Conservation (phyloP, 129 eudicot species). For the Glebionis coronaria region DNA sequence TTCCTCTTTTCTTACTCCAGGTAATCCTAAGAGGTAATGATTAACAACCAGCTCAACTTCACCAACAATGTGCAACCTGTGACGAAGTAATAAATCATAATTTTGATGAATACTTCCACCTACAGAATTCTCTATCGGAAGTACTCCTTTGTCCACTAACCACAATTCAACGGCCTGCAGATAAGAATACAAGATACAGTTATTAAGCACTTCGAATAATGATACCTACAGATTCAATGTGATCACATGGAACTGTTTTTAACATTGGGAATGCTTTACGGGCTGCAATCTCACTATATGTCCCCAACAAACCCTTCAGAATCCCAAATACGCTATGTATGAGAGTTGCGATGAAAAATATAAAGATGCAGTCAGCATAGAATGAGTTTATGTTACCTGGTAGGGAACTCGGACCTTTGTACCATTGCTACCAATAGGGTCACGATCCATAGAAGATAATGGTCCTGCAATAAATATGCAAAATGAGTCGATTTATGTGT, state of each 20-base stretch:
- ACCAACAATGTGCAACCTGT: slow-evolving; percentile 11
- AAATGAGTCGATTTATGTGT: not conserved
- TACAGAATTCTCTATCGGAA: not conserved
- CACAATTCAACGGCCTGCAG: slow-evolving; percentile 8
- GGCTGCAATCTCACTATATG: not conserved
- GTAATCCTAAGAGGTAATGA: slow-evolving; percentile 7
- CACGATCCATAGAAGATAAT: not conserved
- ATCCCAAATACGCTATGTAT: not conserved
- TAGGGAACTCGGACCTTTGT: not conserved
- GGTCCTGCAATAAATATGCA: not conserved
- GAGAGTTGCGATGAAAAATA: not conserved
- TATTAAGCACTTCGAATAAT: not conserved
- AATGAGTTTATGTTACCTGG: not conserved
- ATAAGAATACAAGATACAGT: not conserved
- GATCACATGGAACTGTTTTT: not conserved
- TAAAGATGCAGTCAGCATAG: not conserved
- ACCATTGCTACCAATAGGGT: not conserved
- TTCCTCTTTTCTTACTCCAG: not conserved
- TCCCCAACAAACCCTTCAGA: not conserved
- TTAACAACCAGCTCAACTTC: not conserved
- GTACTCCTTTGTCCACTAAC: slow-evolving; percentile 12
- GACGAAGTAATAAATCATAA: slow-evolving; percentile 1
- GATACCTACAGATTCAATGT: not conserved
- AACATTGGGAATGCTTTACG: not conserved
- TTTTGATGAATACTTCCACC: not conserved